phyloP scores from a whole-genome alignment of 169 alveolate species.

The Plasmodium berghei region DNA sequence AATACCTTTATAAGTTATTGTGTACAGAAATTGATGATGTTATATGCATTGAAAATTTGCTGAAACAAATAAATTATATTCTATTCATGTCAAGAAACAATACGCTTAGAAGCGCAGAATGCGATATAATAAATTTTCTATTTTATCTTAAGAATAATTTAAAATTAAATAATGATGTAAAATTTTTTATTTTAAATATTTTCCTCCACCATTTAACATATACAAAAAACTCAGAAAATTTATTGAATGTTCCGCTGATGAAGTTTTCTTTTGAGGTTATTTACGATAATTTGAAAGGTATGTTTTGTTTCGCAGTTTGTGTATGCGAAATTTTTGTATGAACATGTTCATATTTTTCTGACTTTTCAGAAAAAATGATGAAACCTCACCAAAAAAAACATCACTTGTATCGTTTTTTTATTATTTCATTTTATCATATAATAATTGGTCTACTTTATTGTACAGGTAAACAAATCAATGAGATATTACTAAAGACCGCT shows the following conservation, averaged over 20 bases:
- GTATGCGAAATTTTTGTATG: no score
- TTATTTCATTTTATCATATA: not conserved
- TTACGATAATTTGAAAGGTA: conserved; percentile 31
- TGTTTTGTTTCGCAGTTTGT: no score
- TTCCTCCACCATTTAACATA: conserved; percentile 60
- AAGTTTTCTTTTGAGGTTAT: conserved; percentile 51
- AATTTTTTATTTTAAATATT: conserved; percentile 52
- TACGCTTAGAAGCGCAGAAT: conserved; percentile 57
- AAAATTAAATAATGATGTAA: conserved; percentile 36
- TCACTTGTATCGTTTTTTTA: not conserved
- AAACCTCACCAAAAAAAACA: no score
- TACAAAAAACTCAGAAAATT: conserved; percentile 42
- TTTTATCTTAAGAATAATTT: conserved; percentile 28
- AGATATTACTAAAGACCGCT: conserved; percentile 38
- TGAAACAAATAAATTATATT: conserved; percentile 44
- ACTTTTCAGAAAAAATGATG: not conserved
- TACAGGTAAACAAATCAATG: conserved; percentile 41
- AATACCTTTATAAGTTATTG: conserved; percentile 42
- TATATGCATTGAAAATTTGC: conserved; percentile 2
- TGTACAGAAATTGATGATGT: conserved; percentile 18
- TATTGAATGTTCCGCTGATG: conserved; percentile 45
- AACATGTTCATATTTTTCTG: not conserved
- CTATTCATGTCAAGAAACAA: conserved; percentile 51
- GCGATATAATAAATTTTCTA: conserved; percentile 37
- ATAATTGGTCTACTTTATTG: no score